Percentiles rank a stretch among this genome's conserved stretches.
Conservation (phyloP, 1,139 yeast genomes). For the Keqinozyma sinolaborantium region DNA sequence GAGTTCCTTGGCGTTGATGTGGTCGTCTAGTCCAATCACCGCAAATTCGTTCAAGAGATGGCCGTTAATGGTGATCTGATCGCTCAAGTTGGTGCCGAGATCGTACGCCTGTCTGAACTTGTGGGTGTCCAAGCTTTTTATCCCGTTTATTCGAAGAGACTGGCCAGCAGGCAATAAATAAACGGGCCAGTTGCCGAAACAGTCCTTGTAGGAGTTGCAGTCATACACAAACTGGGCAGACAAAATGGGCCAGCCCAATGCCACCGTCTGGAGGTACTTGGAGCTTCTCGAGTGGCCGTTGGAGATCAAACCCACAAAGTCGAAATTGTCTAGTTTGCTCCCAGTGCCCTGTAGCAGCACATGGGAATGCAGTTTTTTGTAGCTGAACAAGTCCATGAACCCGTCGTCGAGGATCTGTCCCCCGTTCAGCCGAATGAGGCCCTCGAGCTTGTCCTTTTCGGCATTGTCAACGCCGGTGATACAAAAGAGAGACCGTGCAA, state of each 20-base stretch:
- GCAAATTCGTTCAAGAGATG: constrained; percentile 24
- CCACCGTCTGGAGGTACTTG: constrained; percentile 80
- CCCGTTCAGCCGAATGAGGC: constrained; percentile 44
- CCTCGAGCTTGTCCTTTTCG: constrained; percentile 30
- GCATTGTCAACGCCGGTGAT: constrained; percentile 37
- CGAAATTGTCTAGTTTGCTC: constrained; percentile 12
- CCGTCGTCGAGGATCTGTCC: constrained; percentile 52
- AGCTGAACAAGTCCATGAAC: constrained; percentile 31
- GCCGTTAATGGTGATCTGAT: constrained; percentile 38
- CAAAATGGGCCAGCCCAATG: constrained; percentile 86
- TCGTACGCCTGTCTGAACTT: constrained; percentile 31
- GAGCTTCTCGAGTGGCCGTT: constrained; percentile 58
- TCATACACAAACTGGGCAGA: constrained; percentile 60
- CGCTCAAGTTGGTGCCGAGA: constrained; percentile 16
- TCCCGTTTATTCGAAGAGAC: constrained; percentile 31
- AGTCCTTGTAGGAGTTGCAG: constrained; percentile 27
- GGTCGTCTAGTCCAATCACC: constrained; percentile 27
- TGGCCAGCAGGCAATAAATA: constrained; percentile 76
- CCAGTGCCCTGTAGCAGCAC: too few species aligned
- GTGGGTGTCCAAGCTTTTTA: constrained; percentile 40
- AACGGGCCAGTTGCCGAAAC: constrained; percentile 40
- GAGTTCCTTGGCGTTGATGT: constrained; percentile 19
- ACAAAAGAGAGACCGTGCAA: constrained; percentile 28
- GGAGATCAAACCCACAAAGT: constrained; percentile 67
- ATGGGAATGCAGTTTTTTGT: constrained; percentile 6